Evolutionary conservation across 75 land plant species (phyloP).

Genomic region (Cunninghamia lanceolata): DNA sequence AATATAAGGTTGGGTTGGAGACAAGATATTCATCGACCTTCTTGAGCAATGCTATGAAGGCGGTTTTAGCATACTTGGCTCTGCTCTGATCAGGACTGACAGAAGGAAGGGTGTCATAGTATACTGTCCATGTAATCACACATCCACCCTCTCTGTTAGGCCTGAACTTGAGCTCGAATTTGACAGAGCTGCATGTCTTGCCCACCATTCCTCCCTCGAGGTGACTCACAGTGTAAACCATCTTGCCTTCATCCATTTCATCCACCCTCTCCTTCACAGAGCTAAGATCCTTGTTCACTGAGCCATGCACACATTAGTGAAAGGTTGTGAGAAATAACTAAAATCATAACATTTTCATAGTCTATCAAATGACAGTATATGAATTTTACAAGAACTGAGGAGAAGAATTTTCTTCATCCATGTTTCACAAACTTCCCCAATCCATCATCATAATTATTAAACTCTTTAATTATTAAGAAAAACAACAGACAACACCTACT

Average conservation of each 20-base stretch:
- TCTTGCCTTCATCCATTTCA: neutral
- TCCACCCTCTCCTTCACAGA: neutral
- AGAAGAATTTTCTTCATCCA: too few species aligned
- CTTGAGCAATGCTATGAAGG: slow-evolving; percentile 15
- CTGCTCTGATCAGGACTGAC: slow-evolving; percentile 10
- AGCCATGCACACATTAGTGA: too few species aligned
- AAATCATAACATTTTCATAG: too few species aligned
- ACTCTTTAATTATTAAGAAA: too few species aligned
- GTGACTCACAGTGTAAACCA: neutral
- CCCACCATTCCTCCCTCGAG: slow-evolving; percentile 24
- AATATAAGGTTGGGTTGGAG: slow-evolving; percentile 24
- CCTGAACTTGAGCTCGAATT: neutral
- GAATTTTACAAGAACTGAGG: too few species aligned
- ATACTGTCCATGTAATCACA: slow-evolving; percentile 11
- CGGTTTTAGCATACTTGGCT: slow-evolving; percentile 14
- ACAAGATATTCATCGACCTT: slow-evolving; percentile 33
- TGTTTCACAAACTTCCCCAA: too few species aligned
- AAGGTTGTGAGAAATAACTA: too few species aligned
- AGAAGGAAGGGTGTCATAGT: slow-evolving; percentile 12
- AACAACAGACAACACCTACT: too few species aligned
- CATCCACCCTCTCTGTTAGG: slow-evolving; percentile 13
- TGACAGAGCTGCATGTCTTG: slow-evolving; percentile 1
- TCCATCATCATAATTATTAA: too few species aligned
- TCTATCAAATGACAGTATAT: too few species aligned
- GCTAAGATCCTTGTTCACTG: neutral